Evolutionary conservation across 75 land plant genomes (phyloP).

Genomic region (Cryptomeria japonica): DNA sequence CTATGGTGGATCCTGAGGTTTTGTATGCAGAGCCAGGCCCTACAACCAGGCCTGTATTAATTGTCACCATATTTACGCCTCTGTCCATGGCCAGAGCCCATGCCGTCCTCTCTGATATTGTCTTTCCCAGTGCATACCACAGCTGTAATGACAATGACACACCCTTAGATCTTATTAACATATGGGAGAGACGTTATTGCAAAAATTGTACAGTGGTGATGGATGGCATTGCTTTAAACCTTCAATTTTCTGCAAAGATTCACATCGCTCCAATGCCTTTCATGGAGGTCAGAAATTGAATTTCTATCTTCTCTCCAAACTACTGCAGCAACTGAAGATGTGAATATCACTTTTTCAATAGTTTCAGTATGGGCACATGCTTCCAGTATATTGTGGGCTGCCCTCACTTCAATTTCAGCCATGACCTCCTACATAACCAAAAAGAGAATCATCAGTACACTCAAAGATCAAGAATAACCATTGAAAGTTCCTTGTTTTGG

Average conservation of each 20-base stretch:
- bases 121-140: constrained; percentile 81
- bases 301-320: constrained; percentile 56
- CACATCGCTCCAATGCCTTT: constrained; percentile 82
- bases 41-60: constrained; percentile 63
- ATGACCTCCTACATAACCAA: constrained; percentile 45
- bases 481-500: not conserved
- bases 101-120: constrained; percentile 81
- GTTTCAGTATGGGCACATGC: constrained; percentile 79
- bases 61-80: constrained; percentile 67
- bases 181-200: too few relatives aligned
- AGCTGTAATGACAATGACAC: constrained; percentile 35
- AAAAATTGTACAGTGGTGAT: not conserved
- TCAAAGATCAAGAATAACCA: not conserved
- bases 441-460: not conserved
- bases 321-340: constrained; percentile 74
- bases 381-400: constrained; percentile 77
- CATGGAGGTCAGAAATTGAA: constrained; percentile 42
- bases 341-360: constrained; percentile 66
- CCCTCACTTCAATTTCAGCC: constrained; percentile 81
- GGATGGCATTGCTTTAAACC: constrained; percentile 26
- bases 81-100: constrained; percentile 90
- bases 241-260: constrained; percentile 72
- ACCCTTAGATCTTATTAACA: not conserved
- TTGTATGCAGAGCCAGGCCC: constrained; percentile 28
- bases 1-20: constrained; percentile 18